Percentiles rank a stretch among this genome's conserved stretches.
phyloP scores from a whole-genome alignment of 345 rosid species.

The Jatropha curcas region DNA sequence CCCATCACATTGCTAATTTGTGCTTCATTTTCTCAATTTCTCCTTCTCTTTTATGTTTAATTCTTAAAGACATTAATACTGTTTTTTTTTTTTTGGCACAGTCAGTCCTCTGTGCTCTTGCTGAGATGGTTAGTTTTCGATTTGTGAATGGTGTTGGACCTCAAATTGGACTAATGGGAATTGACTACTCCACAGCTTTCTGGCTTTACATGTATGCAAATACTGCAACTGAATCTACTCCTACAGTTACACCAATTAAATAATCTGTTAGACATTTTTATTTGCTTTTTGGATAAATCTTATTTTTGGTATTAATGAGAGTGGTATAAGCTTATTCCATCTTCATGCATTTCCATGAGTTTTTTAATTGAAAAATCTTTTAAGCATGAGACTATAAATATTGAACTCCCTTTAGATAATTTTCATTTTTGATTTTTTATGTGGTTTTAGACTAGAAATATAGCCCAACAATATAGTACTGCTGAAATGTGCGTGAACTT shows the following conservation, averaged over 20 bases:
- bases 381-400: too few species aligned
- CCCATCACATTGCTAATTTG: background rate
- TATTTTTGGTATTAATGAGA: background rate
- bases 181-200: conserved; percentile 68
- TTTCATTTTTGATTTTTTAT: background rate
- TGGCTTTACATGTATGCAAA: conserved; percentile 82
- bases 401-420: too few species aligned
- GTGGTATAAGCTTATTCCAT: too few species aligned
- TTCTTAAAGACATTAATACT: background rate
- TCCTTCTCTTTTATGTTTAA: background rate
- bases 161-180: conserved; percentile 72
- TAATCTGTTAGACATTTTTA: background rate
- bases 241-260: too few species aligned
- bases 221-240: background rate
- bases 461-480: too few species aligned
- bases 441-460: too few species aligned
- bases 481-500: conserved; percentile 11
- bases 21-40: background rate
- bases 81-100: conserved; percentile 24
- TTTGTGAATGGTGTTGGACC: conserved; percentile 60
- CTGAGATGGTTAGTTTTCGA: conserved; percentile 83
- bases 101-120: conserved; percentile 77
- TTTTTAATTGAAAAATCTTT: too few species aligned
- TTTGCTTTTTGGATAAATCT: background rate
- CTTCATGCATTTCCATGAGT: too few species aligned